Base-by-base conservation (phyloP, 176 grass and related monocot species). In the Panicum miliaceum region DNA sequence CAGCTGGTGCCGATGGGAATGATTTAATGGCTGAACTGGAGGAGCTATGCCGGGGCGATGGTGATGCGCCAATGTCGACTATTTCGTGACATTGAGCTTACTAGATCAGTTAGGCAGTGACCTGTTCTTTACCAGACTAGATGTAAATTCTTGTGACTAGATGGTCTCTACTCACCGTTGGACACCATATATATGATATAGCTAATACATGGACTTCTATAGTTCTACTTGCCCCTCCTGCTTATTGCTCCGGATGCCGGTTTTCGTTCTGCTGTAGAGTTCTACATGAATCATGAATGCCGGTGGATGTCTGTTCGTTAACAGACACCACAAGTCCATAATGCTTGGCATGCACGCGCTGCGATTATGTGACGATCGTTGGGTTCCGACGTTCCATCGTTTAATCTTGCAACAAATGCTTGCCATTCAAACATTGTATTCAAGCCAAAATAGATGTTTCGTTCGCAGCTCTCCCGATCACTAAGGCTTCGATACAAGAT, bases 1-100 rank as follows among this genome's bases (percentile, higher is more conserved):
- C 65, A 38, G 90, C 86, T 71, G 84, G 42, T 7, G 76, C 46
- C 0, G 88, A 84, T 65, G 86, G 66, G 15, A 47, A 79, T 32
- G 93, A 96, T 77, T 84, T 99, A 38, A 92, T 99, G 97, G 71
- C 53, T 86, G 90, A 85, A 54, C 18, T 94, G 73, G 93, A 94
- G 85, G 90, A 96, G 46, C 64, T 96, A 3, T 92, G 81, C 73
- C n/a, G 65, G n/a, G 75, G 76, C 18, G 86, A 87, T 25, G 90
- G 89, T 6, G 73, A 86, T 18, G 38, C 85, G 16, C 20, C 65
- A 12, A 90, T 95, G 82, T 82, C 88, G 32, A 82, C 69, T 81
- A 78, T 90, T 91, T 94, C 45, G 57, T 68, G 74, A 73, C 75
- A 84, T 88, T 88, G 81, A 78, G 66, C 52, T 83, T 86, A 75